Evolutionary conservation across 768 basidiomycete species (phyloP).

Genomic region (Grammothele lineata): DNA sequence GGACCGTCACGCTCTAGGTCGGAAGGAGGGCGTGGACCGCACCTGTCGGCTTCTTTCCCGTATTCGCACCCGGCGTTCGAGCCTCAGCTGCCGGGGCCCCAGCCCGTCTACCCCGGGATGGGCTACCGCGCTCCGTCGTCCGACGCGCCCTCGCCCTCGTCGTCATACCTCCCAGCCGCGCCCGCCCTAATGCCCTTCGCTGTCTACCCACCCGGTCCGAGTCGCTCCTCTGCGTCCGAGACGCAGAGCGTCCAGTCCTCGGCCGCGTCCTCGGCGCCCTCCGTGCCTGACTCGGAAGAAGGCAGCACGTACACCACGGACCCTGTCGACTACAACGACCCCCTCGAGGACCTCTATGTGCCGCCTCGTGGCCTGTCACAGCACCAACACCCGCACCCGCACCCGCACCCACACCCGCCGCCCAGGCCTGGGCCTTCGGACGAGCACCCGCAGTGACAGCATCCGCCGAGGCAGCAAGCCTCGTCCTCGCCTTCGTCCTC

Average conservation of each 20-base stretch:
- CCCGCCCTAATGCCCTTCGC: neutral
- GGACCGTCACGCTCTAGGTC: no score
- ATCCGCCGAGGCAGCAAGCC: no score
- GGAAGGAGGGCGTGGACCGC: no score
- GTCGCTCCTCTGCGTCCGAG: neutral
- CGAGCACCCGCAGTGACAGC: no score
- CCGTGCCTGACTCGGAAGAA: constrained; percentile 13
- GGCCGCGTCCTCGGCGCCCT: constrained; percentile 12
- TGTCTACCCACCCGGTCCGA: constrained; percentile 1
- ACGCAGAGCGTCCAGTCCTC: constrained; percentile 14
- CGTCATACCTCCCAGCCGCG: constrained; percentile 4
- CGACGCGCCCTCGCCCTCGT: constrained; percentile 4
- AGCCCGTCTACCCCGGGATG: constrained; percentile 14
- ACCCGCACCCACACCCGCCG: neutral
- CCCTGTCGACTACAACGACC: neutral
- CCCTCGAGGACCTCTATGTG: neutral
- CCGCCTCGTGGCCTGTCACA: no score
- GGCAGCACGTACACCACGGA: neutral
- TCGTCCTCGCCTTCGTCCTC: no score
- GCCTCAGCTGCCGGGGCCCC: constrained; percentile 12
- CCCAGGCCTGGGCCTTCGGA: no score
- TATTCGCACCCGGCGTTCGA: constrained; percentile 6
- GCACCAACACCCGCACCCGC: no score
- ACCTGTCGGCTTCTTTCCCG: neutral
- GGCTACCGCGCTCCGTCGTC: constrained; percentile 4